phyloP scores from a whole-genome alignment of 2,329 filamentous ascomycete species.

The Bipolaris gigantea region DNA sequence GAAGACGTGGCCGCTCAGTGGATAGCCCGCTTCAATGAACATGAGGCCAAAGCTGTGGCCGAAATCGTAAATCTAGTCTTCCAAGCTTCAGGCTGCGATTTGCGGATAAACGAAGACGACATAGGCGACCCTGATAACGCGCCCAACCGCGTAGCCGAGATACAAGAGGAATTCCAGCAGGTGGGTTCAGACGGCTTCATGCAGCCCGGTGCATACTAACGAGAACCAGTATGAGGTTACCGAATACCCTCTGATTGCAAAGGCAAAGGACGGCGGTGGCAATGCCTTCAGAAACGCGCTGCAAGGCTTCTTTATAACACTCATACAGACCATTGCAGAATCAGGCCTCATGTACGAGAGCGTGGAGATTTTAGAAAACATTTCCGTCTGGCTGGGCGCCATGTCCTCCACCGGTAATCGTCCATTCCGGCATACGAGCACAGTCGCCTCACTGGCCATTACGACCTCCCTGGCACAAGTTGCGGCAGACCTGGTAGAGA shows the following conservation, averaged over 20 bases:
- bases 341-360: constrained; percentile 81
- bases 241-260: constrained; percentile 90
- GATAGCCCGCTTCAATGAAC: constrained; percentile 58
- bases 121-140: constrained; percentile 89
- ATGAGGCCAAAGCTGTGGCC: constrained; percentile 58
- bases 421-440: constrained; percentile 92
- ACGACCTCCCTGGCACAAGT: constrained; percentile 76
- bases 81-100: constrained; percentile 75
- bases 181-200: constrained; percentile 51
- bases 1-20: constrained; percentile 62
- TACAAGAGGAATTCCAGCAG: constrained; percentile 86
- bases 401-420: constrained; percentile 87
- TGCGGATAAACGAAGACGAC: constrained; percentile 77
- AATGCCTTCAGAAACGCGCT: constrained; percentile 77
- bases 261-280: constrained; percentile 73
- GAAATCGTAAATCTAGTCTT: constrained; percentile 66
- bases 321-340: constrained; percentile 78
- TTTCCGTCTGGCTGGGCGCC: constrained; percentile 84
- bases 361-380: constrained; percentile 77
- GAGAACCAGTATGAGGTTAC: constrained; percentile 67
- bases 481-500: constrained; percentile 69
- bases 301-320: constrained; percentile 73
- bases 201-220: constrained; percentile 14
- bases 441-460: constrained; percentile 78
- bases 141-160: constrained; percentile 72